Evolutionary conservation across 2,329 filamentous ascomycete genomes (phyloP).

Genomic region (Arthrobotrys pseudoclavata): DNA sequence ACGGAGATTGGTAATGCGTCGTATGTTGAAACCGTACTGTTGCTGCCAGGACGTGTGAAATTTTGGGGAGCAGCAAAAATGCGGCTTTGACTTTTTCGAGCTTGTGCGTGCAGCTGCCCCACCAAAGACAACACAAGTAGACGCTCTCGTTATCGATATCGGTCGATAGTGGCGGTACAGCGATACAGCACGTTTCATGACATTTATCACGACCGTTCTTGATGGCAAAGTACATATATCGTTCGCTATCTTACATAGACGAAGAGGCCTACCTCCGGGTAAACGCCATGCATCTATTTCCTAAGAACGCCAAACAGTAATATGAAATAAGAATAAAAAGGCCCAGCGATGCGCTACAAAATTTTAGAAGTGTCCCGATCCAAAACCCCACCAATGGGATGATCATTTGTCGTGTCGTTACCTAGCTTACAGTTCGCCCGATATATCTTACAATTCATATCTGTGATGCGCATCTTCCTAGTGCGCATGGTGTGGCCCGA

Average conservation of each 20-base stretch:
- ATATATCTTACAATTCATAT: conserved; percentile 20
- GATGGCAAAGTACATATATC: neutral
- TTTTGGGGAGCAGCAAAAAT: conserved; percentile 56
- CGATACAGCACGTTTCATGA: neutral
- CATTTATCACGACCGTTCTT: neutral
- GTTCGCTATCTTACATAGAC: conserved; percentile 11
- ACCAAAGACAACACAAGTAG: conserved; percentile 58
- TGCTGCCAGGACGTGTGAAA: conserved; percentile 51
- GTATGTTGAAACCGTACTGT: conserved; percentile 14
- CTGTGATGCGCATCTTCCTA: conserved; percentile 15
- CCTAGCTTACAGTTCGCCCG: neutral
- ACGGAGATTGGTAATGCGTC: conserved; percentile 25
- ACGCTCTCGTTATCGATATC: conserved; percentile 52
- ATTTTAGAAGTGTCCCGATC: neutral
- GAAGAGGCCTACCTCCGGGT: neutral
- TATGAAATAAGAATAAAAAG: neutral
- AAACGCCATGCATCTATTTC: conserved; percentile 30
- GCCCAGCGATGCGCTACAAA: neutral
- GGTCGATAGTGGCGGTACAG: conserved; percentile 29
- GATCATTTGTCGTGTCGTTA: neutral
- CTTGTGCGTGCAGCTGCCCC: conserved; percentile 59
- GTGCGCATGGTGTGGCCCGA: conserved; percentile 57
- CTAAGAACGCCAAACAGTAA: conserved; percentile 31
- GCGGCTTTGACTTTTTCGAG: conserved; percentile 60
- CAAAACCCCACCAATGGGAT: no score